Evolutionary conservation across 148 eudicot genomes (phyloP), one percentile per base, ranked within the genome.

Genomic region (Dysphania ambrosioides): DNA sequence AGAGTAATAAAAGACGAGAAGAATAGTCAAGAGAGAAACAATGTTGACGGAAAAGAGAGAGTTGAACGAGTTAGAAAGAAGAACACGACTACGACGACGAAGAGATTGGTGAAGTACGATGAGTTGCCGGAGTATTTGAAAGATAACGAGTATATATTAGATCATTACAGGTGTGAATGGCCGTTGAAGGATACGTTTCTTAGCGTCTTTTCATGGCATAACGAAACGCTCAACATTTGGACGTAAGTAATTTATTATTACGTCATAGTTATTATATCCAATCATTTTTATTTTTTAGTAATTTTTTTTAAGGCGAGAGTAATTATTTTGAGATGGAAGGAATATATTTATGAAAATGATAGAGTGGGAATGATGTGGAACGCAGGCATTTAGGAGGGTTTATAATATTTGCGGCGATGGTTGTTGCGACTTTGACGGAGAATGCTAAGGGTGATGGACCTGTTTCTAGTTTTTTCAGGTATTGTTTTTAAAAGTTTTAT

Each of bases 111-210:
- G 26, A 89, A 83, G 72, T 94, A 63, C 80, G 91, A 86, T 10
- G 89, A 77, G 12, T 79, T 94, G 72, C 98, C 98, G 35, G 91
- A 88, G 58, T 94, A 88, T 73, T 60, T 91, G 81, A 85, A 94
- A 74, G 98, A 94, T 58, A 94, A 94, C 49, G 98, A 91, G 82
- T 91, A 49, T 75, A 91, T 94, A 0, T 71, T 80, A 66, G 89
- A 91, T 77, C 74, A 94, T 86, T 94, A 94, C 72, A 80, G 98
- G 27, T 91, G 93, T 21, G 96, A 94, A 75, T 94, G 98, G 98
- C 87, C 98, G n/a, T 79, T 91, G 82, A 94, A 90, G 70, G 91
- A 91, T 29, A 84, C 89, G 30, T 32, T 87, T 56, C 75, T 84
- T 19, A 91, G 97, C 86, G 78, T 88, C 34, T 94, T 94, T 85